Conservation (phyloP, 768 basidiomycete genomes). For the Lentinus brumalis region DNA sequence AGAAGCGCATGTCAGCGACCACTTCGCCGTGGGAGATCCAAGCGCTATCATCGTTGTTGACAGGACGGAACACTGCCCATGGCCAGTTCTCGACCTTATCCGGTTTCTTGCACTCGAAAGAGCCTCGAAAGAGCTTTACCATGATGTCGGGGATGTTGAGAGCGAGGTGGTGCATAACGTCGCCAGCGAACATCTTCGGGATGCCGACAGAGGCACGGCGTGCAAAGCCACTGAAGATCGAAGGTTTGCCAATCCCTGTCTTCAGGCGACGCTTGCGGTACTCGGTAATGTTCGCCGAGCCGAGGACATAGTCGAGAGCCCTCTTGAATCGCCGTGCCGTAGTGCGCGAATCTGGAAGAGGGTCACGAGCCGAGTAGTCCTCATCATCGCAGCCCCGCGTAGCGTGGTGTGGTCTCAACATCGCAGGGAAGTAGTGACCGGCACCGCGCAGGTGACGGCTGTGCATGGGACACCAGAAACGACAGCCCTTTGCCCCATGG, state of each 20-base stretch:
- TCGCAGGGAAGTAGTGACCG: conserved; percentile 37
- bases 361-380: conserved; percentile 28
- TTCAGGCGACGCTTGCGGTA: conserved; percentile 29
- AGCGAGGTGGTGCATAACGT: conserved; percentile 41
- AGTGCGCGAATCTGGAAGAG: background rate
- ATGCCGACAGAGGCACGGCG: conserved; percentile 20
- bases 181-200: conserved; percentile 32
- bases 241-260: conserved; percentile 40
- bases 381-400: conserved; percentile 30
- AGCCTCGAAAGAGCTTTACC: conserved; percentile 35
- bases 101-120: background rate
- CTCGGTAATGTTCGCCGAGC: conserved; percentile 16
- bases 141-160: conserved; percentile 41
- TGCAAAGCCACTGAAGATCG: conserved; percentile 37
- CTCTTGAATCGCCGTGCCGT: conserved; percentile 10
- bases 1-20: conserved; percentile 32
- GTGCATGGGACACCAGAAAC: conserved; percentile 31
- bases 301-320: conserved; percentile 22
- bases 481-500: conserved; percentile 37
- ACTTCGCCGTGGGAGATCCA: conserved; percentile 44
- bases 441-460: conserved; percentile 32
- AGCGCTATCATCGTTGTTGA: background rate
- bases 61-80: conserved; percentile 34
- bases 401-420: background rate
- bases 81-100: conserved; percentile 33